Conservation (phyloP, 2,329 filamentous ascomycete species). For the Pseudogymnoascus sp. region DNA sequence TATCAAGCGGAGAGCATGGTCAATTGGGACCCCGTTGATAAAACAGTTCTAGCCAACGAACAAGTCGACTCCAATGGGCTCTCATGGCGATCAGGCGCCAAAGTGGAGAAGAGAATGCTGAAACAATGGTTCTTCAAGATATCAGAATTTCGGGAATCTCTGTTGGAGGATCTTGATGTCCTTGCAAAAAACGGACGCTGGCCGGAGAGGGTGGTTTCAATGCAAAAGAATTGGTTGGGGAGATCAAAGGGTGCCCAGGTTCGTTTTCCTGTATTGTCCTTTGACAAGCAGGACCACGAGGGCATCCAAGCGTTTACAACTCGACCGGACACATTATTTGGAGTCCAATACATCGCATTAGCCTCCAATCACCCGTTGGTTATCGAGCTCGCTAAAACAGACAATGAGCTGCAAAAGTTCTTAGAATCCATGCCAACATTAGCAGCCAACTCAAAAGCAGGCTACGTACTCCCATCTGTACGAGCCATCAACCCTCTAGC, state of each 20-base stretch:
- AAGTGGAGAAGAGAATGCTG: slow-evolving; percentile 68
- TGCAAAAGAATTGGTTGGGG: slow-evolving; percentile 85
- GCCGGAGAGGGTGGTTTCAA: slow-evolving; percentile 73
- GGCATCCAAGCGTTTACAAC: slow-evolving; percentile 73
- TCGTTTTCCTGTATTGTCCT: slow-evolving; percentile 53
- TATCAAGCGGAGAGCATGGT: slow-evolving; percentile 78
- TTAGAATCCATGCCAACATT: slow-evolving; percentile 51
- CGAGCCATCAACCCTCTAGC: slow-evolving; percentile 58
- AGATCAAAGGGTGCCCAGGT: slow-evolving; percentile 66
- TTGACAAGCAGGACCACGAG: slow-evolving; percentile 33
- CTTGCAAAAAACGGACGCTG: slow-evolving; percentile 57
- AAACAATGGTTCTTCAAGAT: slow-evolving; percentile 90
- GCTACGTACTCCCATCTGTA: slow-evolving; percentile 56
- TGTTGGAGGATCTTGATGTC: slow-evolving; percentile 61
- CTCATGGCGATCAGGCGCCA: slow-evolving; percentile 81
- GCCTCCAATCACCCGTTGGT: slow-evolving; percentile 67
- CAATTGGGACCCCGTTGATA: slow-evolving; percentile 85
- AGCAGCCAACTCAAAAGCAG: slow-evolving; percentile 50
- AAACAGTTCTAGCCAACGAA: slow-evolving; percentile 85
- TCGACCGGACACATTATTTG: slow-evolving; percentile 76
- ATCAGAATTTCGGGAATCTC: slow-evolving; percentile 63
- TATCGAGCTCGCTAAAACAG: slow-evolving; percentile 45
- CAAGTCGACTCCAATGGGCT: slow-evolving; percentile 80
- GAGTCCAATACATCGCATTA: slow-evolving; percentile 76
- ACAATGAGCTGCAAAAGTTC: slow-evolving; percentile 58